Evolutionary conservation across 1,139 yeast genomes (phyloP).

Genomic region (Yamadazyma dendronema): DNA sequence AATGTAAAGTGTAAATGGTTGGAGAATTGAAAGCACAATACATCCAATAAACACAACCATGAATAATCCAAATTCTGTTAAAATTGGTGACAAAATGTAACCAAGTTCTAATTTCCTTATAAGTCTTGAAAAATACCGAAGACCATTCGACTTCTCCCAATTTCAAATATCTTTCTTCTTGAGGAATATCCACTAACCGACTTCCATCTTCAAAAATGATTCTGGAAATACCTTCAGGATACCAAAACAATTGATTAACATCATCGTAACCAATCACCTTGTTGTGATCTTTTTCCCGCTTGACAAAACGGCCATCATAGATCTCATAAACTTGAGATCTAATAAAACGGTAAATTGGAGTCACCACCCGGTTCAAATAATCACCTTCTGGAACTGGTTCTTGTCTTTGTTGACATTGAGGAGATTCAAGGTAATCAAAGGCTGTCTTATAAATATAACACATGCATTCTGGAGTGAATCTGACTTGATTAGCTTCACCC

Average conservation of each 20-base stretch:
- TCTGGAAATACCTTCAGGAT: conserved; percentile 97
- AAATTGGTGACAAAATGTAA: conserved; percentile 92
- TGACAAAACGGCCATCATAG: conserved; percentile 90
- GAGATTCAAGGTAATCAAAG: conserved; percentile 79
- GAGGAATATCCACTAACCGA: conserved; percentile 85
- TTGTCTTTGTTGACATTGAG: conserved; percentile 84
- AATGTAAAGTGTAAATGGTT: conserved; percentile 81
- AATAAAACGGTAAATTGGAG: conserved; percentile 86
- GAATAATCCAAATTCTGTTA: conserved; percentile 97
- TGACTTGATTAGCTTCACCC: conserved; percentile 99
- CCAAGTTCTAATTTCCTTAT: conserved; percentile 97
- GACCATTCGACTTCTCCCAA: conserved; percentile 94
- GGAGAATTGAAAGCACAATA: conserved; percentile 92
- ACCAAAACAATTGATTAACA: conserved; percentile 98
- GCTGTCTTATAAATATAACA: conserved; percentile 95
- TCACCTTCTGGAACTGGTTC: conserved; percentile 97
- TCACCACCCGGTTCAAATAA: conserved; percentile 84
- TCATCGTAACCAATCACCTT: conserved; percentile 96
- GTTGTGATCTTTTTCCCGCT: conserved; percentile 96
- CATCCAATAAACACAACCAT: conserved; percentile 89
- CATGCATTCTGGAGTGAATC: conserved; percentile 90
- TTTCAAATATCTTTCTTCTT: conserved; percentile 83
- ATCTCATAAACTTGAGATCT: conserved; percentile 96
- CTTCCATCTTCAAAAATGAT: conserved; percentile 89
- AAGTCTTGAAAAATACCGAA: conserved; percentile 92